Conservation (phyloP, 108 stramenopile genomes). For the Bacterosira constricta region DNA sequence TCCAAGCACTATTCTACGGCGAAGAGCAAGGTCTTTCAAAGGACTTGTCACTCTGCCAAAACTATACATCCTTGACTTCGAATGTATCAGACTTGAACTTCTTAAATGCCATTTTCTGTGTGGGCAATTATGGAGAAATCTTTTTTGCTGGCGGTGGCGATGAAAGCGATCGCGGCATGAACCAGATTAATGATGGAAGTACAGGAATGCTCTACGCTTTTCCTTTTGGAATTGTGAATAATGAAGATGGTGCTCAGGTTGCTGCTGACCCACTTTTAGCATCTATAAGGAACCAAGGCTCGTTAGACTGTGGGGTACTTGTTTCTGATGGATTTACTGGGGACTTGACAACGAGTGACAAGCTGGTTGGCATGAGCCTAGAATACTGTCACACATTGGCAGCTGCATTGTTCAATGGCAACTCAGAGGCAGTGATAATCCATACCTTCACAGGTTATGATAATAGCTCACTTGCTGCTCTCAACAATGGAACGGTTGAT, state of each 20-base stretch:
- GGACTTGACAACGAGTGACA: background rate
- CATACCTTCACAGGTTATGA: constrained; percentile 27
- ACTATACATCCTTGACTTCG: background rate
- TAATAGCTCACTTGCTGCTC: constrained; percentile 37
- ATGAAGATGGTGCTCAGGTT: background rate
- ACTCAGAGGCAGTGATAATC: constrained; percentile 23
- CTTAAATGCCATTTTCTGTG: constrained; percentile 43
- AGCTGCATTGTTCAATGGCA: constrained; percentile 56
- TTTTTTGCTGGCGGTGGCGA: no score
- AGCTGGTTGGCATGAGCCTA: constrained; percentile 49
- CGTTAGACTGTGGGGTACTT: constrained; percentile 56
- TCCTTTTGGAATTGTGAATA: constrained; percentile 49
- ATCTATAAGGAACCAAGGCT: constrained; percentile 28
- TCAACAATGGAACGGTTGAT: constrained; percentile 48
- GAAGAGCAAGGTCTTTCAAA: constrained; percentile 41
- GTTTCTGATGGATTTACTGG: constrained; percentile 5
- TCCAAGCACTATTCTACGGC: constrained; percentile 50
- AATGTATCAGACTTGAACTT: constrained; percentile 21
- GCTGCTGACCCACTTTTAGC: background rate
- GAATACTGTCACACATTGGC: constrained; percentile 57
- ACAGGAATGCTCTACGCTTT: constrained; percentile 43
- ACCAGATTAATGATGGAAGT: constrained; percentile 56
- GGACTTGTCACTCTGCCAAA: constrained; percentile 11
- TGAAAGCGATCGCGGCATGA: constrained; percentile 43
- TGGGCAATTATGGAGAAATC: constrained; percentile 70